Evolutionary conservation across 2,329 filamentous ascomycete genomes (phyloP), one percentile per base, ranked within the genome.

Genomic region (Botrytis galanthina): DNA sequence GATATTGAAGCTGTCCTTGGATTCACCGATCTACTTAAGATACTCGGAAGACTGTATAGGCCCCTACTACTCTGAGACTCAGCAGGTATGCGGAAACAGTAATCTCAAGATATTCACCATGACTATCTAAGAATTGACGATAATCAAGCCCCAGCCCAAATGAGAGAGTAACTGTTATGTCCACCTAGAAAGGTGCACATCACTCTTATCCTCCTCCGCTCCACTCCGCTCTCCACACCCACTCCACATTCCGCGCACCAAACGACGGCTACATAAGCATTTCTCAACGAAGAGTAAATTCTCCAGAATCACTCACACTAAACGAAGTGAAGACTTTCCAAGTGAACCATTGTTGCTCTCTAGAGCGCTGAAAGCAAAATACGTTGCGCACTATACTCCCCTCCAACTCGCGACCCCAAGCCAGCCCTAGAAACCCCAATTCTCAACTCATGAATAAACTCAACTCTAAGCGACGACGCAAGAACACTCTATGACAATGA

Each of bases 41-140:
- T 7, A 44, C 42, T 1, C 42, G 16, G 42, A 3, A 51, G 26
- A 54, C 26, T 54, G 8, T 54, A 18, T 54, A 54, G 5, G 0
- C 4, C n/a, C 5, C 3, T 8, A 18, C 12, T 29, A 29, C 51
- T 7, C 5, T 54, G 12, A 3, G 6, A n/a, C 7, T 0, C 10
- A 16, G 48, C 12, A 4, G 3, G 1, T 6, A 54, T 14, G 14
- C 5, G 12, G 16, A 4, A n/a, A n/a, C 1, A 29, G 26, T 16
- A 12, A 29, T 54, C 2, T 16, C 3, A 7, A 5, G 3, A 16
- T 16, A 7, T 29, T 7, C 12, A 54, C 5, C n/a, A 18, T 7
- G 14, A 2, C 51, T 18, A 3, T 29, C 5, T 16, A 7, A 6
- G 2, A 29, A 8, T 16, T 8, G n/a, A 18, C 14, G 48, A 16